A percentile compares a stretch with the other conserved stretches of the same genome.
Conservation (phyloP, 768 basidiomycete species). For the Tubosaeta sp. region DNA sequence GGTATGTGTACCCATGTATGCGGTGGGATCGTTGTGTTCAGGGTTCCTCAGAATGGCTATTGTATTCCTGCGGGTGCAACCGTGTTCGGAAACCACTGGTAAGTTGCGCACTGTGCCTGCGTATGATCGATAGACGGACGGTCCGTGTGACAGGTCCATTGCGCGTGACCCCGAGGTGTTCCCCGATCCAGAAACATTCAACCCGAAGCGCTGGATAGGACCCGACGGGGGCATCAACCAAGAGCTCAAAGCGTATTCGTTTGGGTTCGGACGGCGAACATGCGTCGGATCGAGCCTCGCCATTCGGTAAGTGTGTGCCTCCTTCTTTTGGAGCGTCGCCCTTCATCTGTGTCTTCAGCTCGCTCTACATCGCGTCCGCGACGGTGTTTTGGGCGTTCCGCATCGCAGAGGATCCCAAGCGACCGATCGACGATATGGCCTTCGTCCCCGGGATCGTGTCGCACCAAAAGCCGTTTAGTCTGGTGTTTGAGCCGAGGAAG, state of each 20-base stretch:
- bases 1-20: constrained; percentile 8
- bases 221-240: constrained; percentile 42
- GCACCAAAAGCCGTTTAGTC: constrained; percentile 58
- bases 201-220: constrained; percentile 52
- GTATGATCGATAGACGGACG: background rate
- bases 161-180: constrained; percentile 24
- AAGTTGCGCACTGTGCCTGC: background rate
- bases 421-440: constrained; percentile 56
- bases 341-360: constrained; percentile 30
- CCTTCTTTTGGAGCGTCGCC: too few relatives aligned
- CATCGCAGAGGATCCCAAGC: constrained; percentile 41
- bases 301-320: constrained; percentile 16
- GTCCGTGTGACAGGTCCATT: constrained; percentile 12
- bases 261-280: constrained; percentile 47
- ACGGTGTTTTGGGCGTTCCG: constrained; percentile 62
- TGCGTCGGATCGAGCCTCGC: constrained; percentile 25
- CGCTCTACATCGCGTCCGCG: constrained; percentile 60
- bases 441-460: constrained; percentile 63
- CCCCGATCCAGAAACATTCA: constrained; percentile 43
- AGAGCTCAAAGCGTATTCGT: constrained; percentile 47
- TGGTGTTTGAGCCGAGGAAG: constrained; percentile 48
- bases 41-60: constrained; percentile 28
- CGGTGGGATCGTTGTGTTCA: background rate
- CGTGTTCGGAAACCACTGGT: constrained; percentile 32
- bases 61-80: constrained; percentile 33